phyloP scores from a whole-genome alignment of 108 stramenopile genomes.

The Asterionellopsis glacialis region DNA sequence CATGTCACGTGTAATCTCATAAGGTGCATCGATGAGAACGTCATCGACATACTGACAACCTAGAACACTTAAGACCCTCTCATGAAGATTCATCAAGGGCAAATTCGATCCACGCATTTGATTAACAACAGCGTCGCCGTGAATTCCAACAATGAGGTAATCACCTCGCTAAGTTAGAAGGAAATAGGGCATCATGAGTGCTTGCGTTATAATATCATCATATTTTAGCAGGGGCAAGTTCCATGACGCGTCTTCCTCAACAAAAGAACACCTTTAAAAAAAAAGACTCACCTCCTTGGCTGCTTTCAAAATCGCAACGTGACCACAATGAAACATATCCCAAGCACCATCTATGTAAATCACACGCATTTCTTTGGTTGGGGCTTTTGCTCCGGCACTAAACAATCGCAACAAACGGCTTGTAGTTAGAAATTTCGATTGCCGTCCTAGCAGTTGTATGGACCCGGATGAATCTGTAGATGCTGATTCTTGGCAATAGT shows the following conservation, averaged over 20 bases:
- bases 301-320: slow-evolving; percentile 85
- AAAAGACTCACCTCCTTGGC: slow-evolving; percentile 54
- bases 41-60: slow-evolving; percentile 93
- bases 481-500: slow-evolving; percentile 18
- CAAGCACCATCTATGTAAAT: slow-evolving; percentile 97
- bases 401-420: slow-evolving; percentile 90
- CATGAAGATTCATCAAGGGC: slow-evolving; percentile 95
- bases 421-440: slow-evolving; percentile 92
- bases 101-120: slow-evolving; percentile 59
- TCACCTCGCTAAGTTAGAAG: slow-evolving; percentile 62
- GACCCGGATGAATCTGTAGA: slow-evolving; percentile 1
- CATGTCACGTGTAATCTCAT: slow-evolving; percentile 89
- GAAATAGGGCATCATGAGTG: background rate
- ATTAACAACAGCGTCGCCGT: slow-evolving; percentile 93
- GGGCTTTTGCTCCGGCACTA: slow-evolving; percentile 78
- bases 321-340: slow-evolving; percentile 99
- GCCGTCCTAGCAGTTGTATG: slow-evolving; percentile 30
- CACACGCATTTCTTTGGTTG: slow-evolving; percentile 79
- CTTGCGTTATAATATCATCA: background rate
- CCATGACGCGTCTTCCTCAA: background rate
- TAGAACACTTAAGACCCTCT: slow-evolving; percentile 91
- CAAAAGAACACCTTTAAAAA: no score
- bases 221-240: background rate
- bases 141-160: slow-evolving; percentile 97
- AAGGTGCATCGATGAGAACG: slow-evolving; percentile 95